Evolutionary conservation across 2,329 filamentous ascomycete species (phyloP), one percentile per base, ranked within the genome.

Genomic region (Periconia digitata): DNA sequence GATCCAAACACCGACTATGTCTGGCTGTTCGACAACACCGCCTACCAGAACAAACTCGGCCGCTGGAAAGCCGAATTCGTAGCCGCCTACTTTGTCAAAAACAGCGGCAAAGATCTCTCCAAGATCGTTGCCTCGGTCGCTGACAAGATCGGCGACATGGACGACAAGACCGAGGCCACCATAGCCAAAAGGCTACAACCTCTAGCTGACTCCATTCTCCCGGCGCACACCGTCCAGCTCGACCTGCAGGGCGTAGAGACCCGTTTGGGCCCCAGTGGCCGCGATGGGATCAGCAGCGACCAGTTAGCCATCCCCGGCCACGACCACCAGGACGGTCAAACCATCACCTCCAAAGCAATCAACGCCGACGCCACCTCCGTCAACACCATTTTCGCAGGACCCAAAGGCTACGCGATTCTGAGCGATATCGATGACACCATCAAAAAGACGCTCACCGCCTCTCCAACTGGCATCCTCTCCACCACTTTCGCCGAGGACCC

Each of bases 341-440:
- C 60, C 15, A 46, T 66, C 43, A 67, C 60, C 1, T 60, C 66
- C 10, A 59, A 64, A 29, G 67, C 64, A 1, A 47, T 70, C 54
- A 55, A 65, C 35, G 62, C 65, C 0, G 54, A 64, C 43, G 62
- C 79, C 1, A 76, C 78, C 12, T 74, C 83, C 35, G 85, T 88
- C 79, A 81, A 82, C 51, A 95, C 90, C 0, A 80, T 85, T 16
- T 91, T 88, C 62, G 88, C 89, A 0, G 85, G 83, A 16, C 82
- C 86, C 0, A 83, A 87, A 40, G 92, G 92, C 7, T 96, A 91
- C 91, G 84, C 83, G 12, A 74, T 97, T 12, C 85, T 96, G 54
- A 92, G 88, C 34, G 92, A 97, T 62, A 83, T 97, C 57, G 94
- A 97, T 66, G 92, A 97, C 72, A 96, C 92, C 0, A 95, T 97